These are phyloP conservation scores for Alternaria dauci DNA, from an alignment of 2,329 filamentous ascomycete genomes.

Conservation along the genomic window DNA sequence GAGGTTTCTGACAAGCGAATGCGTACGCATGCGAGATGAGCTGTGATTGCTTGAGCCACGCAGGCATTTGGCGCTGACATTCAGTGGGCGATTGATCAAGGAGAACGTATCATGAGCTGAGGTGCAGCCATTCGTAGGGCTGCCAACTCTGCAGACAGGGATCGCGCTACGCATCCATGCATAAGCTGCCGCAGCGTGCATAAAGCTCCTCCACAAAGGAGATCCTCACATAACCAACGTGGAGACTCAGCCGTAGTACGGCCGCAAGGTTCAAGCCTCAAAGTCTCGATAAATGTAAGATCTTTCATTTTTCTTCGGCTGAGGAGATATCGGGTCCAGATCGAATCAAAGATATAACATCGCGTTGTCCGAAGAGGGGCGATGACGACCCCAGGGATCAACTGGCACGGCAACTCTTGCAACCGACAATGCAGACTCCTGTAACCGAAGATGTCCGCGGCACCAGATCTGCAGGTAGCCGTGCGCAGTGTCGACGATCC, in stretches of 20 bases:
- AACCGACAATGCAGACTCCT: conserved; percentile 1
- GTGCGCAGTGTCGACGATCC: conserved; percentile 25
- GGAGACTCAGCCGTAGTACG: background rate
- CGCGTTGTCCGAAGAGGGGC: conserved; percentile 11
- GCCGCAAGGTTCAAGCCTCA: conserved; percentile 5
- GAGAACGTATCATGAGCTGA: conserved; percentile 20
- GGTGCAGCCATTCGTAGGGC: conserved; percentile 24
- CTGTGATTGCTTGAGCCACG: conserved; percentile 11
- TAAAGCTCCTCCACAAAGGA: conserved; percentile 16
- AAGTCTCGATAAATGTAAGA: background rate
- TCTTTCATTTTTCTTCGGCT: conserved; percentile 1
- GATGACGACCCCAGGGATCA: background rate
- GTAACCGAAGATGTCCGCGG: conserved; percentile 2
- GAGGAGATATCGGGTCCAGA: background rate
- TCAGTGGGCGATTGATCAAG: conserved; percentile 27
- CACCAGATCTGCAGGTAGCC: conserved; percentile 27
- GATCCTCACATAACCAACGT: conserved; percentile 15
- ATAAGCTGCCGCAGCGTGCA: conserved; percentile 22
- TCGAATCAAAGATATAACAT: conserved; percentile 8
- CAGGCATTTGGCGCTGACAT: conserved; percentile 11
- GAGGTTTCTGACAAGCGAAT: conserved; percentile 9
- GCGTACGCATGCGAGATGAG: conserved; percentile 18
- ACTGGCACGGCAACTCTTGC: background rate
- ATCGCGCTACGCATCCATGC: conserved; percentile 11
- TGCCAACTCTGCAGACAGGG: conserved; percentile 11